Evolutionary conservation across 345 rosid genomes (phyloP), one percentile per base, ranked within the genome.

Genomic region (Theobroma cacao): DNA sequence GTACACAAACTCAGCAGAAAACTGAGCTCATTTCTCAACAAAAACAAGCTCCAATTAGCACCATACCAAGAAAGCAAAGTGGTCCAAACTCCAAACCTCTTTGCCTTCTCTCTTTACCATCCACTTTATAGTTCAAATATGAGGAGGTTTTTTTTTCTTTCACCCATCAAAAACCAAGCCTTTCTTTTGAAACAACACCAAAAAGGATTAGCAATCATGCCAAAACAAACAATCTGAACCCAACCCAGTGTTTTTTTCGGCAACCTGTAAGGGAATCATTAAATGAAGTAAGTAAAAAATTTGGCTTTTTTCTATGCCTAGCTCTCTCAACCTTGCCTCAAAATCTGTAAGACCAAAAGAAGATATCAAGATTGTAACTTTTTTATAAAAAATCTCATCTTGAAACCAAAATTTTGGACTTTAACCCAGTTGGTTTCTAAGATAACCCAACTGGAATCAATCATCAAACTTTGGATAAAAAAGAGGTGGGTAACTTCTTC

Each of bases 361-460:
- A 74, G 81, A 47, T 66, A 81, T 81, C 86, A 83, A 82, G 80
- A 76, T 12, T 30, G 84, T 62, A 80, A 80, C 83, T 83, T 90
- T 84, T 73, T 78, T 58, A 26, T 4, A 76, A 69, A 14, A 75
- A 67, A 38, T 34, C 75, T 75, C 75, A 85, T 79, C 75, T 81
- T 77, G 75, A 75, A 56, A 72, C 61, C 17, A 48, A 80, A 78
- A 70, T 72, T 80, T 77, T 75, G 75, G 45, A 52, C 31, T 71
- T 63, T 67, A 67, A 78, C 89, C 80, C 86, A 85, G 79, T 78
- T 85, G 88, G 86, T 75, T 82, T 84, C 76, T 79, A 76, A 81
- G 77, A 14, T 76, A 76, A 85, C 82, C 84, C 89, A 89, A 85
- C 85, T 84, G 88, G 92, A 87, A 84, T 82, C 92, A 89, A 85